Conservation (phyloP, 805 yeast species). For the Pichia phayaonensis region DNA sequence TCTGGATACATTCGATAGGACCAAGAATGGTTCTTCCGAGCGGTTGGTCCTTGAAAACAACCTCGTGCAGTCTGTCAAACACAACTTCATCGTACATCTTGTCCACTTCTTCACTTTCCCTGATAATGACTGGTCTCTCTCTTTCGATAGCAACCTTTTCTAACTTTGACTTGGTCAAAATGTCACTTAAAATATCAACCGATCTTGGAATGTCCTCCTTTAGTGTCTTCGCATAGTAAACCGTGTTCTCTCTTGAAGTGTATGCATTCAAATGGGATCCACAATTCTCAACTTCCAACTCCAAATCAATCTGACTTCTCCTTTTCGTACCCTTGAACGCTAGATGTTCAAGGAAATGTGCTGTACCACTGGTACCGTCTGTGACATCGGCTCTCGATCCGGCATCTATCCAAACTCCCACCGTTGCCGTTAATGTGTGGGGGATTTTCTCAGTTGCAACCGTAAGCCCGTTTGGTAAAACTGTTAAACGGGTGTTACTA, state of each 20-base stretch:
- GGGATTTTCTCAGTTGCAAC: constrained; percentile 90
- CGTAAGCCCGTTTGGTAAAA: constrained; percentile 83
- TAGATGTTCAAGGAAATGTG: constrained; percentile 93
- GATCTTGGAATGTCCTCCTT: constrained; percentile 74
- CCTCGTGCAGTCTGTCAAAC: constrained; percentile 92
- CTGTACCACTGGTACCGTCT: constrained; percentile 82
- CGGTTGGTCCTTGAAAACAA: constrained; percentile 84
- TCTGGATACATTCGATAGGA: constrained; percentile 79
- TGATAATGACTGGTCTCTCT: constrained; percentile 91
- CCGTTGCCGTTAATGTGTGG: constrained; percentile 87
- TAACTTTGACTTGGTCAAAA: constrained; percentile 76
- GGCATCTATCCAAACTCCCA: constrained; percentile 97
- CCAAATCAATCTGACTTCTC: constrained; percentile 76
- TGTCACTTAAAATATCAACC: constrained; percentile 83
- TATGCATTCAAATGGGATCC: constrained; percentile 99
- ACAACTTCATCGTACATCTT: constrained; percentile 98
- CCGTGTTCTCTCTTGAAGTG: constrained; percentile 96
- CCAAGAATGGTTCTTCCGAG: constrained; percentile 96
- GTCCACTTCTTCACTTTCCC: constrained; percentile 97
- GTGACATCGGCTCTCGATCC: constrained; percentile 93
- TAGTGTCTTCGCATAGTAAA: constrained; percentile 86
- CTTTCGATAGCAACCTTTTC: constrained; percentile 84
- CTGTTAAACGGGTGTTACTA: constrained; percentile 57
- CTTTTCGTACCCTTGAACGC: constrained; percentile 90
- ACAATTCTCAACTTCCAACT: constrained; percentile 88